Evolutionary conservation across 2,329 filamentous ascomycete species (phyloP), one percentile per base, ranked within the genome.

Genomic region (Cercospora brassicicola): DNA sequence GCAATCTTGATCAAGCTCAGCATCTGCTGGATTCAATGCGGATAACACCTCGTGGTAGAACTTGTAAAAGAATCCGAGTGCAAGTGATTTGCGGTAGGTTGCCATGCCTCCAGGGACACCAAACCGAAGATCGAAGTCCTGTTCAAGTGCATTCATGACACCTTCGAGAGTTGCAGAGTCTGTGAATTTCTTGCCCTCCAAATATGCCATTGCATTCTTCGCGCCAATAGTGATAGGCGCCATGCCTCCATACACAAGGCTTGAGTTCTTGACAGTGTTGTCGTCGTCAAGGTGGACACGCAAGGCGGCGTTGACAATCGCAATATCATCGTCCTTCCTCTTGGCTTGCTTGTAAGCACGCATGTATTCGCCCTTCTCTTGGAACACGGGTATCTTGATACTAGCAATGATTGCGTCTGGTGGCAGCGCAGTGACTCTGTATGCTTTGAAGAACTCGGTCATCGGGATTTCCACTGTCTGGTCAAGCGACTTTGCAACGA

Each of bases 51-150:
- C 94, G 75, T 98, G 92, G 77, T 97, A 98, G 80, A 97, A 99
- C 45, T 93, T 90, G 80, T 98, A 98, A 81, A 98, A 98, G 84
- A 99, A 96, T 2, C 94, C 90, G 62, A 98, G 83, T 0, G 95
- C 94, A 8, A 99, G 83, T 0, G 93, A 92, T 78, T 95, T 96
- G 30, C 95, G 86, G 77, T 98, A 99, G 0, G 93, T 96, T 0
- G 95, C 94, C 95, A 99, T 99, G 42, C 95, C 95, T 72, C 95
- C 95, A 0, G 94, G 95, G 0, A 99, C 95, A 63, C 93, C 90
- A 75, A 96, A 98, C 4, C 88, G 85, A 31, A 99, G 84, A 77
- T 96, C 88, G 76, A 99, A 99, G 76, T 98, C 95, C 62, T 87
- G 84, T 71, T 93, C 94, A n/a, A 99, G 83, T 0, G 92, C 91